A percentile compares a stretch with the other conserved stretches of the same genome.
phyloP scores from a whole-genome alignment of 257 asterid species.

The Cruciata laevipes region DNA sequence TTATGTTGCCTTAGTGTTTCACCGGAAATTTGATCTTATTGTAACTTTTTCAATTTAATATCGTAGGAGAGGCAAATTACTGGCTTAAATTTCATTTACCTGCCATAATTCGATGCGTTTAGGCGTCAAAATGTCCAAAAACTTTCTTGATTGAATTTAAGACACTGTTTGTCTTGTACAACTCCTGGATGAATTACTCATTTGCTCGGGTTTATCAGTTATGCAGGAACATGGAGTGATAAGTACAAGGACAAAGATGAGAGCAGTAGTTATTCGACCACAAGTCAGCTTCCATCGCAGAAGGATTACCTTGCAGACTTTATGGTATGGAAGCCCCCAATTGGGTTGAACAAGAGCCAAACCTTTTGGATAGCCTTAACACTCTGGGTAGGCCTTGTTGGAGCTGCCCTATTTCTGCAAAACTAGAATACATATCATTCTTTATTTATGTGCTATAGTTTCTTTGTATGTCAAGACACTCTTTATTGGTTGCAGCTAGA shows the following conservation, averaged over 20 bases:
- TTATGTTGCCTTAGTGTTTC: neutral
- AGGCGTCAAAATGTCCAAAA: neutral
- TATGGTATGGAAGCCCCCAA: slow-evolving; percentile 75
- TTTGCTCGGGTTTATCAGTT: slow-evolving; percentile 29
- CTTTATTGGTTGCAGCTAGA: neutral
- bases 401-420: slow-evolving; percentile 67
- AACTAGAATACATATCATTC: slow-evolving; percentile 22
- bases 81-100: neutral
- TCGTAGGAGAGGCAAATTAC: neutral
- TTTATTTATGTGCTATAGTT: neutral
- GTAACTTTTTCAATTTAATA: too few relatives aligned
- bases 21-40: too few relatives aligned
- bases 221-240: slow-evolving; percentile 87
- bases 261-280: slow-evolving; percentile 50
- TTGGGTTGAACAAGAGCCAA: slow-evolving; percentile 59
- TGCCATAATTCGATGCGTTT: neutral
- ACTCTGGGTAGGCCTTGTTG: slow-evolving; percentile 81
- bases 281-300: slow-evolving; percentile 61
- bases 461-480: neutral
- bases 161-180: neutral
- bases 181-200: neutral
- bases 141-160: neutral
- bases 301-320: slow-evolving; percentile 70
- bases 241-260: slow-evolving; percentile 74
- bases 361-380: slow-evolving; percentile 73